A percentile compares a stretch with the other conserved stretches of the same genome.
Evolutionary conservation across 192 early-diverging fungal genomes (phyloP).

Genomic region (Pilaira anomala): DNA sequence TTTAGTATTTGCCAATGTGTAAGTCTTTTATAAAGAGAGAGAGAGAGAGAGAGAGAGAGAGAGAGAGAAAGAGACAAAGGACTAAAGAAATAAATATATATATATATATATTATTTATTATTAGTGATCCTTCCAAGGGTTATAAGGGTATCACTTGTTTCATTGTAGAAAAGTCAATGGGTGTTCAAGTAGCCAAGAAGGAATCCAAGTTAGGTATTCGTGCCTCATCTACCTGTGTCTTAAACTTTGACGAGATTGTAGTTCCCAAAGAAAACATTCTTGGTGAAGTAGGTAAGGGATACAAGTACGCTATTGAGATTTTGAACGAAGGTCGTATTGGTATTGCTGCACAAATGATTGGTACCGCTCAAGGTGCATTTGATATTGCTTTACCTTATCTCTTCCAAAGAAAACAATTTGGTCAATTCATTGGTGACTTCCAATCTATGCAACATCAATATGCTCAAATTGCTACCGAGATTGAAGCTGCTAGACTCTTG

Average conservation of each 20-base stretch:
- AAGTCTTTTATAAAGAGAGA: constrained; percentile 11
- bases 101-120: constrained; percentile 57
- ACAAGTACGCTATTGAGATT: constrained; percentile 96
- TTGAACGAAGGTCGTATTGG: constrained; percentile 93
- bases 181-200: constrained; percentile 81
- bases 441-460: constrained; percentile 65
- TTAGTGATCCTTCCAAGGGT: constrained; percentile 80
- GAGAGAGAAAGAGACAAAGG: no score
- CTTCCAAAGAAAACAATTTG: constrained; percentile 94
- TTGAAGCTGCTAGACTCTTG: constrained; percentile 91
- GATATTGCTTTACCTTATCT: constrained; percentile 84
- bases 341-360: constrained; percentile 59
- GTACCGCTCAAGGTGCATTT: constrained; percentile 89
- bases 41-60: no score
- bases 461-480: constrained; percentile 81
- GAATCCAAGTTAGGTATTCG: constrained; percentile 78
- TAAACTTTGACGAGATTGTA: constrained; percentile 87
- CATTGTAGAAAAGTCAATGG: constrained; percentile 71
- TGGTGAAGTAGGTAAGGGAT: constrained; percentile 92
- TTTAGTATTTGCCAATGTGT: constrained; percentile 95
- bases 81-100: no score
- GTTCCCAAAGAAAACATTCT: constrained; percentile 84
- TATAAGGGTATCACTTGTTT: constrained; percentile 99
- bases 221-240: constrained; percentile 88
- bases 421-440: constrained; percentile 77